Percentiles rank a stretch among this genome's conserved stretches.
These are phyloP conservation scores for Linnemannia zychae DNA, from an alignment of 192 early-diverging fungal genomes.

Conservation along the genomic window DNA sequence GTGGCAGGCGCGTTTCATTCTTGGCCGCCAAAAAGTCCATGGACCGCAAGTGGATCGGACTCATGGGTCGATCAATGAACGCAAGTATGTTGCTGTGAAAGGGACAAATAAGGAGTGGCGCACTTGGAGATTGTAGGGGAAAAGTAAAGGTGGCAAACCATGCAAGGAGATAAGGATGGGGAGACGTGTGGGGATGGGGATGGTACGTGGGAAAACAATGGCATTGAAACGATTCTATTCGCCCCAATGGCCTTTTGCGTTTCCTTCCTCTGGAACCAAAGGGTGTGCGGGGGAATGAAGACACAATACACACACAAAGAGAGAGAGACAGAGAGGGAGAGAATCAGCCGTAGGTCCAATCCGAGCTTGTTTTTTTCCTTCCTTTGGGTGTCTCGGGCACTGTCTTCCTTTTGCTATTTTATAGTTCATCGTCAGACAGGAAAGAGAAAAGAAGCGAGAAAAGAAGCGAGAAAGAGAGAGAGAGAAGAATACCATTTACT, in stretches of 20 bases:
- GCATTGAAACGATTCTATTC: not conserved
- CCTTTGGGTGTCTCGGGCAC: not conserved
- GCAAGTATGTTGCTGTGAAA: conserved; percentile 72
- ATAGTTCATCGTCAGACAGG: not conserved
- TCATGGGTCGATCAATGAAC: conserved; percentile 79
- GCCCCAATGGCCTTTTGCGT: conserved; percentile 4
- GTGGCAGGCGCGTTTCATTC: conserved; percentile 82
- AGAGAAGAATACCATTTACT: not conserved
- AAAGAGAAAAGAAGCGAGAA: not conserved
- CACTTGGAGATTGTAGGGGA: not conserved
- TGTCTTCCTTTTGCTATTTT: not conserved
- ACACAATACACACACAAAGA: not conserved
- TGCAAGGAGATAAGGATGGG: not conserved
- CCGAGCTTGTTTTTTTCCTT: not conserved
- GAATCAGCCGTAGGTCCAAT: too few species aligned
- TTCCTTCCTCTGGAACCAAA: not conserved
- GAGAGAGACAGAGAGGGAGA: too few species aligned
- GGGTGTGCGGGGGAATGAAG: not conserved
- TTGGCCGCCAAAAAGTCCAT: conserved; percentile 90
- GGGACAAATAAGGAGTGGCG: not conserved
- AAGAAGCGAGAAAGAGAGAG: not conserved
- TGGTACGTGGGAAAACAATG: conserved; percentile 15
- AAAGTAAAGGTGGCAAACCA: not conserved
- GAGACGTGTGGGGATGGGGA: not conserved
- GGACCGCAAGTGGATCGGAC: conserved; percentile 87